Conservation (phyloP, 768 basidiomycete species). For the Mycena kentingensis region DNA sequence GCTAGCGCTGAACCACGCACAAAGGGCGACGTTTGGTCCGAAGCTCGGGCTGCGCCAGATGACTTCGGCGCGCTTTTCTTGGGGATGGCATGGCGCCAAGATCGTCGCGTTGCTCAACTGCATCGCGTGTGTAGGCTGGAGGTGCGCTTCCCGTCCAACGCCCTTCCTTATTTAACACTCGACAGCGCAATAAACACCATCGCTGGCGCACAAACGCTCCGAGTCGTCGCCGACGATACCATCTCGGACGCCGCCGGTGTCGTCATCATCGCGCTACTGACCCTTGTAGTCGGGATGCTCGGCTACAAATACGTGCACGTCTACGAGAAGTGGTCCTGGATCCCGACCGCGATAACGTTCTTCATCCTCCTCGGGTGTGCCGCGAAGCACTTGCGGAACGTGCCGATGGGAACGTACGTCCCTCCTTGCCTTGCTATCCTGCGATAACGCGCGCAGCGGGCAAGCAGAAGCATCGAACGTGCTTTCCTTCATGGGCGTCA, state of each 20-base stretch:
- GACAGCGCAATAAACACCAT: constrained; percentile 39
- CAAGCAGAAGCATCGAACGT: constrained; percentile 35
- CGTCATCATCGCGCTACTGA: constrained; percentile 45
- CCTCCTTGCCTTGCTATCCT: not conserved
- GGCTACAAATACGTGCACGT: constrained; percentile 44
- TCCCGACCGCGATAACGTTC: constrained; percentile 43
- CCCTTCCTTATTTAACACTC: not conserved
- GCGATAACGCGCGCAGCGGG: constrained; percentile 31
- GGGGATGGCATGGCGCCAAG: constrained; percentile 32
- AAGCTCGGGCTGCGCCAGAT: constrained; percentile 44
- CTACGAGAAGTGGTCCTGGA: constrained; percentile 44
- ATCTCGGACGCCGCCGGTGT: constrained; percentile 43
- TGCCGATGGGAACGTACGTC: constrained; percentile 22
- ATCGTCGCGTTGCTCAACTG: constrained; percentile 36
- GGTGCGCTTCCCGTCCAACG: constrained; percentile 1
- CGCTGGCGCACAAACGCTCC: constrained; percentile 33
- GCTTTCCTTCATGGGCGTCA: constrained; percentile 39
- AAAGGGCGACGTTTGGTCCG: constrained; percentile 36
- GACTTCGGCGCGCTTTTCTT: constrained; percentile 43
- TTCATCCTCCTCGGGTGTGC: constrained; percentile 41
- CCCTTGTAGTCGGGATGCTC: constrained; percentile 40
- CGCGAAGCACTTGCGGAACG: constrained; percentile 46
- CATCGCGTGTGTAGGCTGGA: constrained; percentile 47
- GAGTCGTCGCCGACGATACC: constrained; percentile 28
- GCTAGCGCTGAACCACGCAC: not conserved